Percentiles rank a stretch among this genome's conserved stretches.
Conservation (phyloP, 169 alveolate species). For the Blepharisma undulans region DNA sequence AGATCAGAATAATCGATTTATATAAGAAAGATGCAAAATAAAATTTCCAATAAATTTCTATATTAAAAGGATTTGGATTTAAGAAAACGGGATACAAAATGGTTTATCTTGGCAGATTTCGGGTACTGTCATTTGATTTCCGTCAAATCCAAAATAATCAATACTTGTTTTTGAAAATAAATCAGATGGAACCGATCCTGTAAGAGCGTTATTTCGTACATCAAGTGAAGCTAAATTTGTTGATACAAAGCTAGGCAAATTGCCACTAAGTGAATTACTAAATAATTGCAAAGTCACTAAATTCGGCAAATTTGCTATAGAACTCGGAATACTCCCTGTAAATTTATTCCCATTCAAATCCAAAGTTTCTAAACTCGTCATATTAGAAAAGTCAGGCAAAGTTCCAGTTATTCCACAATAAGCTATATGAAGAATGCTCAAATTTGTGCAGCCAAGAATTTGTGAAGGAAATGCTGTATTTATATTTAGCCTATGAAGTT, state of each 20-base stretch:
- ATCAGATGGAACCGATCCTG: background rate
- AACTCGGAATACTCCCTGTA: background rate
- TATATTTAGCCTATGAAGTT: background rate
- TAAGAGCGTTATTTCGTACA: background rate
- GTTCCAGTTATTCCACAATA: background rate
- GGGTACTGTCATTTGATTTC: background rate
- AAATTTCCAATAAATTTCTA: too few relatives aligned
- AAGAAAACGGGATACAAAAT: background rate
- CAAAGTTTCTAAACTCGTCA: background rate
- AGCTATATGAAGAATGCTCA: background rate
- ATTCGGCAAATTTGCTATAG: background rate
- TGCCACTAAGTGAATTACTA: background rate
- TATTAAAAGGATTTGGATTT: too few relatives aligned
- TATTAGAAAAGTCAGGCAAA: background rate
- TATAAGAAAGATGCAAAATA: too few relatives aligned
- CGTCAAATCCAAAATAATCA: conserved; percentile 13
- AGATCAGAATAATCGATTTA: too few relatives aligned
- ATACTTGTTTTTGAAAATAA: background rate
- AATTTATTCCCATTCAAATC: background rate
- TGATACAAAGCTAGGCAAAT: background rate
- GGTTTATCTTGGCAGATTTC: background rate
- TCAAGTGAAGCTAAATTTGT: background rate
- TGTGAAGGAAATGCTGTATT: background rate
- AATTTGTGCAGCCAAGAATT: background rate
- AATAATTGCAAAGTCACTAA: background rate